Evolutionary conservation across 1,284 basidiomycete genomes (phyloP), one percentile per base, ranked within the genome.

Genomic region (Ganoderma boninense): DNA sequence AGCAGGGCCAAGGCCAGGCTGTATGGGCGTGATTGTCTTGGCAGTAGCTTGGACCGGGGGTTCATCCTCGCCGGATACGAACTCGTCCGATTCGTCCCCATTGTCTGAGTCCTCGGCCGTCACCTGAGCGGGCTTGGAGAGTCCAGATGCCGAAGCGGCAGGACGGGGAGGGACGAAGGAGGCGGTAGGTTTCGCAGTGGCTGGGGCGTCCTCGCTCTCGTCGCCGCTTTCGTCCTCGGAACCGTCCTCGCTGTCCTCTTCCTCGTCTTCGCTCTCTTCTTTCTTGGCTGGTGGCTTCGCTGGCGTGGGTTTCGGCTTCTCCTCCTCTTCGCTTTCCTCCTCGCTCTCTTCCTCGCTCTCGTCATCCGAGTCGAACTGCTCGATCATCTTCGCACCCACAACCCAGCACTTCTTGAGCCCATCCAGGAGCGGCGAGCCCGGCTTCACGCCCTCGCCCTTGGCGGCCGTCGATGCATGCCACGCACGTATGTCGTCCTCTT

Each of bases 361-460:
- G 16, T 87, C 91, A 75, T 95, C 93, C 62, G 90, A 91, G 71
- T 92, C 87, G 66, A 95, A 93, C 75, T 94, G 91, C 75, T 91
- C 86, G 63, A 95, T 91, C 90, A 95, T 90, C 71, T 86, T 87
- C 35, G 84, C 82, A 4, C 92, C 93, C n/a, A 94, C 85, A 13
- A 79, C 80, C 92, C 93, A 93, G 77, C 90, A 92, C 78, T 88
- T 91, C 77, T 86, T 84, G 68, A 92, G 79, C 73, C 89, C 90
- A 52, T 91, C 91, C 35, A 79, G 78, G 43, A 84, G 76, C 26
- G 77, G 70, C 64, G 72, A 69, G 3, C 82, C 83, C 10, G 80
- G 73, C 66, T 84, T 83, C 29, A 83, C 73, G 20, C 84, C 87
- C 63, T 82, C 82, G 42, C 89, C 90, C 71, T 83, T 83, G 18